These are phyloP conservation scores for Phytophthora palmivora DNA, from an alignment of 352 stramenopile genomes.

Conservation along the genomic window DNA sequence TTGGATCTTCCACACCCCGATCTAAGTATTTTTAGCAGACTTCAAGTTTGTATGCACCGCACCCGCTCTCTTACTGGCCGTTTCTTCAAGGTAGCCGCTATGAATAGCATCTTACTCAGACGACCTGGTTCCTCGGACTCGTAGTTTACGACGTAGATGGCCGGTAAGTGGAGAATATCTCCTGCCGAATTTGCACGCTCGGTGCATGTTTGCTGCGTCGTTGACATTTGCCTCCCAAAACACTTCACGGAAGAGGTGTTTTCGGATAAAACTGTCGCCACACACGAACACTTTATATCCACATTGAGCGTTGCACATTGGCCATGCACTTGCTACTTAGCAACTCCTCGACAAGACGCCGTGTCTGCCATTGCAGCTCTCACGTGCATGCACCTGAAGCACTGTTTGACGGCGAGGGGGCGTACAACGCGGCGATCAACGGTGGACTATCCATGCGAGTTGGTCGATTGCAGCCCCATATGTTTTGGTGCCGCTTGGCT, in stretches of 20 bases:
- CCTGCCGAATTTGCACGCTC: not conserved
- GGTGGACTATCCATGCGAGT: slow-evolving; percentile 30
- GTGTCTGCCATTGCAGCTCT: slow-evolving; percentile 20
- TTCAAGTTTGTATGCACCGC: slow-evolving; percentile 20
- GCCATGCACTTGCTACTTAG: slow-evolving; percentile 6
- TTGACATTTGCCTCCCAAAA: not conserved
- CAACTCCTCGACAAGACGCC: slow-evolving; percentile 7
- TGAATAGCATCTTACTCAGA: slow-evolving; percentile 14
- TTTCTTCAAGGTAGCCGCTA: slow-evolving; percentile 19
- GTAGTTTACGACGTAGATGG: slow-evolving; percentile 9
- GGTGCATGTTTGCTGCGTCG: not conserved
- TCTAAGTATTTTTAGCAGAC: slow-evolving; percentile 10
- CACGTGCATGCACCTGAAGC: slow-evolving; percentile 12
- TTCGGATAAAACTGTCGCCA: not conserved
- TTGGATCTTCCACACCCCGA: slow-evolving; percentile 31
- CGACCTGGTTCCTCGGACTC: not conserved
- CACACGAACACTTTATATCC: not conserved
- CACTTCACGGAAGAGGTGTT: too few relatives aligned
- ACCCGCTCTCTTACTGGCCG: slow-evolving; percentile 20
- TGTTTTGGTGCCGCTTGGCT: slow-evolving; percentile 21
- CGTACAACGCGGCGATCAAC: slow-evolving; percentile 25
- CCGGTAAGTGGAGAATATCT: too few relatives aligned
- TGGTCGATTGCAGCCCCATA: slow-evolving; percentile 23
- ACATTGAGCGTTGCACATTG: slow-evolving; percentile 1
- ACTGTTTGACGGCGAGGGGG: slow-evolving; percentile 36